These are phyloP conservation scores for Laburnicola sp. DNA, from an alignment of 2,329 filamentous ascomycete species.

Conservation along the genomic window DNA sequence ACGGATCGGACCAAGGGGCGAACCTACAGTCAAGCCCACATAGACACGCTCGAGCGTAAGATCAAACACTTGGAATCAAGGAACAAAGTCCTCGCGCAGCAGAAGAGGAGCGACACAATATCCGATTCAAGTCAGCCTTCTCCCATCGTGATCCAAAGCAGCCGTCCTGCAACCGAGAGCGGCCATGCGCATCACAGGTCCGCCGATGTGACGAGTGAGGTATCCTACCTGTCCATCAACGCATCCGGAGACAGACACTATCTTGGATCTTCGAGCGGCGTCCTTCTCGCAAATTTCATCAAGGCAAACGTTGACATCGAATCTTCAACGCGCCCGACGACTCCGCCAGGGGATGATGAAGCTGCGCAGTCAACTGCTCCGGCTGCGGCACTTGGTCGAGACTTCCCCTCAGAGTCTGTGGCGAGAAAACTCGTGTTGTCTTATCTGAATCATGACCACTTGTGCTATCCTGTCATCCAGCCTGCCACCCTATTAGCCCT, in stretches of 20 bases:
- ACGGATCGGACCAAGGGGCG: neutral
- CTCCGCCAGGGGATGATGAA: neutral
- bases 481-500: neutral
- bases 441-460: neutral
- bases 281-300: neutral
- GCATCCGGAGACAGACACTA: neutral
- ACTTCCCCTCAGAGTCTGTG: neutral
- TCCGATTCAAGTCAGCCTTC: neutral
- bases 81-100: no score
- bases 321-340: neutral
- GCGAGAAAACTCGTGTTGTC: neutral
- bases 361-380: neutral
- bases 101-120: no score
- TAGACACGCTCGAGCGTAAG: no score
- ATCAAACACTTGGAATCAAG: no score
- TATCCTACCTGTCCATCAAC: neutral
- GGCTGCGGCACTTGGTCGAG: no score
- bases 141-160: neutral
- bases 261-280: neutral
- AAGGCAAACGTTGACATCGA: neutral
- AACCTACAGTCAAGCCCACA: no score
- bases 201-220: neutral
- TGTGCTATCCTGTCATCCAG: neutral
- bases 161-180: neutral
- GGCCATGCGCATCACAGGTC: neutral